phyloP scores from a whole-genome alignment of 108 stramenopile species.

The Fragilaria crotonensis region DNA sequence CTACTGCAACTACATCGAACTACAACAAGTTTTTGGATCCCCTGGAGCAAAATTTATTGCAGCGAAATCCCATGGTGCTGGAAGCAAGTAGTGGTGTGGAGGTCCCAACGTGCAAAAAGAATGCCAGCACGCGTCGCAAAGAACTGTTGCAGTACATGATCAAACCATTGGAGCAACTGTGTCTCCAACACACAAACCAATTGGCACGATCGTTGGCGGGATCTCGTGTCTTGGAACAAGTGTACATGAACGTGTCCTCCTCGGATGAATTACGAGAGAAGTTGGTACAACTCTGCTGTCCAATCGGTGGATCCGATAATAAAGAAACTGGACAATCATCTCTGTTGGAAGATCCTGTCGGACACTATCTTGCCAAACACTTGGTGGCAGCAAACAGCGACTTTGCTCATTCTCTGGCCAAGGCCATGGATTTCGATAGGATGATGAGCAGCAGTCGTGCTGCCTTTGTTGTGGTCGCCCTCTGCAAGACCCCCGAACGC shows the following conservation, averaged over 20 bases:
- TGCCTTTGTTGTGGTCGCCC: constrained; percentile 68
- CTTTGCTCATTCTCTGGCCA: constrained; percentile 38
- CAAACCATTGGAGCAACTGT: constrained; percentile 56
- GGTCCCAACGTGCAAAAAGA: constrained; percentile 81
- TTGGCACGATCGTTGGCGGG: constrained; percentile 73
- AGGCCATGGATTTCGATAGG: constrained; percentile 26
- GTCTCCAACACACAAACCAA: constrained; percentile 55
- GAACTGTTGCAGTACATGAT: constrained; percentile 76
- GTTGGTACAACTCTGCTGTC: constrained; percentile 45
- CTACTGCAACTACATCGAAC: too few relatives aligned
- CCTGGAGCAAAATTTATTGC: constrained; percentile 68
- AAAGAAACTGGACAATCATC: constrained; percentile 10
- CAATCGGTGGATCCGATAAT: constrained; percentile 11
- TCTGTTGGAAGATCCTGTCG: constrained; percentile 70
- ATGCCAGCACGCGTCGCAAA: constrained; percentile 64
- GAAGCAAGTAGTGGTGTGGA: constrained; percentile 46
- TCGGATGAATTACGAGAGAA: constrained; percentile 19
- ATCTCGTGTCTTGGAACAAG: constrained; percentile 71
- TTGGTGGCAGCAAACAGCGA: constrained; percentile 51
- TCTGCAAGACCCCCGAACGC: constrained; percentile 43
- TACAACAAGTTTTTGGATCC: constrained; percentile 91
- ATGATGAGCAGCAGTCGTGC: constrained; percentile 64
- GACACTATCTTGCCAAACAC: constrained; percentile 67
- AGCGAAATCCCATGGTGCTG: constrained; percentile 37
- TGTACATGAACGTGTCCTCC: constrained; percentile 32